These are phyloP conservation scores for Colletotrichum lini DNA, from an alignment of 2,329 filamentous ascomycete species.

Conservation along the genomic window DNA sequence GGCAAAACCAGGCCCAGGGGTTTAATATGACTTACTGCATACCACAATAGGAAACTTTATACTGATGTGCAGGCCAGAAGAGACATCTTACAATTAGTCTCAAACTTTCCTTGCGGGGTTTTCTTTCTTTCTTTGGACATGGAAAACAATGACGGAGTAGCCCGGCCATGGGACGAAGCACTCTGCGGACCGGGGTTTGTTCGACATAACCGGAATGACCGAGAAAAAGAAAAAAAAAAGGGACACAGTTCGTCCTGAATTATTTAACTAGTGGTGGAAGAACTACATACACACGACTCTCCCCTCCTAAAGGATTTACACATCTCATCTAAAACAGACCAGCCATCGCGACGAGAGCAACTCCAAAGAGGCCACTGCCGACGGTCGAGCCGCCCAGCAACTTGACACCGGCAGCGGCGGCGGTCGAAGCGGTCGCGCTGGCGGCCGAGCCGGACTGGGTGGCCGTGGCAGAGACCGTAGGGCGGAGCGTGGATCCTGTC, in stretches of 20 bases:
- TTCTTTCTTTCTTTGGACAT: no score
- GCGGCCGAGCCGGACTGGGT: constrained; percentile 33
- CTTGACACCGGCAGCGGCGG: constrained; percentile 8
- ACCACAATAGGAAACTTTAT: no score
- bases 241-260: not conserved
- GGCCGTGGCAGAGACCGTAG: constrained; percentile 17
- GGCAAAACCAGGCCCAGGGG: no score
- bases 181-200: not conserved
- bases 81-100: no score
- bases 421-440: constrained; percentile 20
- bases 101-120: no score
- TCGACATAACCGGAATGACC: not conserved
- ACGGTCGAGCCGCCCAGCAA: constrained; percentile 9
- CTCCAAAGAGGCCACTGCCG: constrained; percentile 30
- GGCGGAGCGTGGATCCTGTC: constrained; percentile 18
- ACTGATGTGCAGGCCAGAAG: no score
- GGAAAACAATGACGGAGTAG: no score
- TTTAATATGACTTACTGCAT: no score
- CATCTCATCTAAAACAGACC: constrained; percentile 30
- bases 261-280: not conserved
- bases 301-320: not conserved
- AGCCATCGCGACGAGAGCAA: constrained; percentile 26
- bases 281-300: constrained; percentile 1
- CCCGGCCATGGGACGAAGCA: no score
- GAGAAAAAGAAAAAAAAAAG: not conserved